phyloP scores from a whole-genome alignment of 192 early-diverging fungal genomes.

The Tieghemiomyces parasiticus region DNA sequence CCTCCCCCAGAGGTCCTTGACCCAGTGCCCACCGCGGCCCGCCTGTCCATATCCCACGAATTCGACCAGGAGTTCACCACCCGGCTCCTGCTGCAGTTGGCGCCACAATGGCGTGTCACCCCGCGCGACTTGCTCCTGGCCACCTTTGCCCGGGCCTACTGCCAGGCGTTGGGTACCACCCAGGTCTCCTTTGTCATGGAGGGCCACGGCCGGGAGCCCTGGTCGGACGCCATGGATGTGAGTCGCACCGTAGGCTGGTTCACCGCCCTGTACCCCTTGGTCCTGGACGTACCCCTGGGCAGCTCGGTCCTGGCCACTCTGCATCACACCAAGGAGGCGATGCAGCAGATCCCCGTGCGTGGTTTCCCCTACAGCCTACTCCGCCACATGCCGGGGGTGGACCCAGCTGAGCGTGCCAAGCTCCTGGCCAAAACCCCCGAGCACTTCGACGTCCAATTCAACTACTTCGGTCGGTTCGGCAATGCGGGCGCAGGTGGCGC shows the following conservation, averaged over 20 bases:
- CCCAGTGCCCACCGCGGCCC: no score
- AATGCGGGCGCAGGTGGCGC: no score
- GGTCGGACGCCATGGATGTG: not conserved
- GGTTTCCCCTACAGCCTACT: no score
- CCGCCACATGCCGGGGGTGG: no score
- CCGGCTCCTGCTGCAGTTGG: not conserved
- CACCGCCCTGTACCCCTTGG: constrained; percentile 10
- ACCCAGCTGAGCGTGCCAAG: no score
- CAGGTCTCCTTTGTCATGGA: not conserved
- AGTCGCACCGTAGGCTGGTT: constrained; percentile 15
- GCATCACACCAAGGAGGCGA: not conserved
- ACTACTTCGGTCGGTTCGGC: no score
- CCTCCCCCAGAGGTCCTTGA: not conserved
- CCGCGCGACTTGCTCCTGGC: not conserved
- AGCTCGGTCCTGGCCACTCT: not conserved
- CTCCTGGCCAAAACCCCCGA: no score
- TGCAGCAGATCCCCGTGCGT: no score
- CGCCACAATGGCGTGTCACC: not conserved
- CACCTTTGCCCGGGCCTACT: not conserved
- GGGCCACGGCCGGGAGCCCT: not conserved
- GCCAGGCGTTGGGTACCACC: not conserved
- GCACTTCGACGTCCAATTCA: no score
- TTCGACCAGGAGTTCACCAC: not conserved
- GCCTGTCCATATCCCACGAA: not conserved
- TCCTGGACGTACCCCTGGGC: not conserved